Evolutionary conservation across 192 early-diverging fungal species (phyloP).

Genomic region (Podila epicladia): DNA sequence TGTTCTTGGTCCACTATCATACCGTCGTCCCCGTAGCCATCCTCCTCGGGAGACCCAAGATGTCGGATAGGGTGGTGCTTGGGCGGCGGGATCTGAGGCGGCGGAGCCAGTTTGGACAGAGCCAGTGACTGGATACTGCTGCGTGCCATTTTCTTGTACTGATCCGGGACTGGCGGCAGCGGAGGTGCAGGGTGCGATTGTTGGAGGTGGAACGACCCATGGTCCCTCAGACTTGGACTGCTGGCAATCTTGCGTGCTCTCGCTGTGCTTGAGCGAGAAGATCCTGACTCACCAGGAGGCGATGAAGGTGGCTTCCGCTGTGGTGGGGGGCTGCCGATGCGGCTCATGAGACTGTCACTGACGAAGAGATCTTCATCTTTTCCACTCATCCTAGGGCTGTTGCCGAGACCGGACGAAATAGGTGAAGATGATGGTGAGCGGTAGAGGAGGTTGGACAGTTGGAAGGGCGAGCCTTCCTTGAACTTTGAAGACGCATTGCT

Average conservation of each 20-base stretch:
- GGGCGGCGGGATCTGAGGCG: no score
- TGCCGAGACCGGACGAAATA: constrained; percentile 1
- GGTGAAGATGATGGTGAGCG: constrained; percentile 27
- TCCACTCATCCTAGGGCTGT: constrained; percentile 9
- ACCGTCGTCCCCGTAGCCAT: no score
- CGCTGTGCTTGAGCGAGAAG: background rate
- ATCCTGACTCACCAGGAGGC: background rate
- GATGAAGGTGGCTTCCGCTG: constrained; percentile 14
- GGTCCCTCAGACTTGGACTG: constrained; percentile 30
- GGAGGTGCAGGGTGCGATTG: background rate
- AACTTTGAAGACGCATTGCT: background rate
- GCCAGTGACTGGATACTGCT: no score
- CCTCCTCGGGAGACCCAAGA: no score
- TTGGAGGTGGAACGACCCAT: background rate
- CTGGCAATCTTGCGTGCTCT: constrained; percentile 29
- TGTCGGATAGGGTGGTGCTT: no score
- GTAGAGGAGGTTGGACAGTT: background rate
- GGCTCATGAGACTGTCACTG: constrained; percentile 45
- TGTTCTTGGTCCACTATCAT: no score
- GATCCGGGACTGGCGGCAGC: background rate
- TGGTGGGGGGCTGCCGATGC: constrained; percentile 39
- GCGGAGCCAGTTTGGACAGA: no score
- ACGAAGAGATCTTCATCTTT: background rate
- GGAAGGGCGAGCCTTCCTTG: constrained; percentile 16
- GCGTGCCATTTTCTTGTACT: background rate